Percentiles rank a stretch among this genome's conserved stretches.
These are phyloP conservation scores for Madurella fahalii DNA, from an alignment of 2,329 filamentous ascomycete species.

Conservation along the genomic window DNA sequence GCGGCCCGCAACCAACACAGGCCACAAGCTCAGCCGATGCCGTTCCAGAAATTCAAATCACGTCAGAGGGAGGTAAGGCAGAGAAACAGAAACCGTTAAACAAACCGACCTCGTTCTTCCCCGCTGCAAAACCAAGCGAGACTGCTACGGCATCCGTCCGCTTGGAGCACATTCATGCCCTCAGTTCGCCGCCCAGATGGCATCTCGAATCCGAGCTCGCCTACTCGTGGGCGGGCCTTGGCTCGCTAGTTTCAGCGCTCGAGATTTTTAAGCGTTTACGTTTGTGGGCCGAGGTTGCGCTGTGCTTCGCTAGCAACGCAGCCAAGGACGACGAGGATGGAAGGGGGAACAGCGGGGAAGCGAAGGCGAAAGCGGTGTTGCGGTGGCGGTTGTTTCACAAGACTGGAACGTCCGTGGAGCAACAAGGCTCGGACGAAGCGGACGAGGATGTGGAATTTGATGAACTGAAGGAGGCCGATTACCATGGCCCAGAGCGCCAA, in stretches of 20 bases:
- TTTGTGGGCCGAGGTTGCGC: constrained; percentile 90
- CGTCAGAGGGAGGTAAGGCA: constrained; percentile 31
- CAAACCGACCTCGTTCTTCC: constrained; percentile 74
- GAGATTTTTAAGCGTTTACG: constrained; percentile 93
- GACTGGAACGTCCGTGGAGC: constrained; percentile 35
- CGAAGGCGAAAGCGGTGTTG: constrained; percentile 73
- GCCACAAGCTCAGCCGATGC: constrained; percentile 24
- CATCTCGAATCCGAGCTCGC: constrained; percentile 91
- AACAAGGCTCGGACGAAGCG: constrained; percentile 36
- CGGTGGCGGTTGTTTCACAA: constrained; percentile 74
- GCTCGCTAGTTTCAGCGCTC: constrained; percentile 81
- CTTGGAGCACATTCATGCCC: constrained; percentile 76
- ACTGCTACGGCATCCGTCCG: constrained; percentile 73
- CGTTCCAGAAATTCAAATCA: constrained; percentile 46
- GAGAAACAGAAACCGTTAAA: constrained; percentile 19
- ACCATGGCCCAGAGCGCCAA: constrained; percentile 60
- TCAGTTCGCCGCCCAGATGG: constrained; percentile 85
- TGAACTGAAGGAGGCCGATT: constrained; percentile 51
- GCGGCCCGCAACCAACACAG: constrained; percentile 27
- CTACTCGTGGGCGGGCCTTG: constrained; percentile 84
- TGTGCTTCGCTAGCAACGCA: constrained; percentile 70
- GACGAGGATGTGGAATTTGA: constrained; percentile 54
- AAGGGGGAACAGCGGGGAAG: constrained; percentile 60
- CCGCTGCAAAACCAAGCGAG: constrained; percentile 68
- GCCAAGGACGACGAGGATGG: constrained; percentile 53